Conservation (phyloP, 176 grass and related monocot genomes). For the Secale cereale region DNA sequence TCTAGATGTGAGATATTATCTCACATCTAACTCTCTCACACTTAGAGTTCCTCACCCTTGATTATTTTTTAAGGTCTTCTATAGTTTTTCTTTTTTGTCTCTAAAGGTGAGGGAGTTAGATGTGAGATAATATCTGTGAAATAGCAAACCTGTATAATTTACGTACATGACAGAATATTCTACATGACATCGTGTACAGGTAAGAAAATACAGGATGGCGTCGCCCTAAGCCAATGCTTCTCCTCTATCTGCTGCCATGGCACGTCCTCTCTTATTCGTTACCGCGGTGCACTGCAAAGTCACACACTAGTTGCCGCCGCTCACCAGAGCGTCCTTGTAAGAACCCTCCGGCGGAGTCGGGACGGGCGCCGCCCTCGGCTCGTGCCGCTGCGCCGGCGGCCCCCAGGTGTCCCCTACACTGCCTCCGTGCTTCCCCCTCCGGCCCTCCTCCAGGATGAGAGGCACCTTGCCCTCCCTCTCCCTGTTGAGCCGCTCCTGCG, state of each 20-base stretch:
- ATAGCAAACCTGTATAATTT: too few species aligned
- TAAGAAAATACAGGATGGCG: not conserved
- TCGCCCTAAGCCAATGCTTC: not conserved
- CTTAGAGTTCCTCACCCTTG: too few species aligned
- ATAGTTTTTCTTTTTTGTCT: too few species aligned
- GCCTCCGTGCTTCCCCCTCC: constrained; percentile 5
- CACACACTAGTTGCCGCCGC: not conserved
- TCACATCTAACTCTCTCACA: too few species aligned
- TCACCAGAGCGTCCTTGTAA: constrained; percentile 71
- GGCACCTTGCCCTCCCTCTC: constrained; percentile 73
- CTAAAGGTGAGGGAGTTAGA: too few species aligned
- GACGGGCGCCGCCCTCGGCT: not conserved
- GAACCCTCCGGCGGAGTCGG: constrained; percentile 24
- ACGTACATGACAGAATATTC: too few species aligned
- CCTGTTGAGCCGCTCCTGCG: constrained; percentile 51
- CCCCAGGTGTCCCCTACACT: not conserved
- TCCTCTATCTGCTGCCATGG: not conserved
- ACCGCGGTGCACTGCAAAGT: not conserved
- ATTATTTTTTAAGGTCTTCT: too few species aligned
- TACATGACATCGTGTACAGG: not conserved
- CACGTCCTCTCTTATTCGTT: not conserved
- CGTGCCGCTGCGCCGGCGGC: not conserved
- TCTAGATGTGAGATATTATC: too few species aligned
- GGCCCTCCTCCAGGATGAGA: constrained; percentile 58
- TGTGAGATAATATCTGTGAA: too few species aligned